Conservation (phyloP, 2,329 filamentous ascomycete genomes). For the Verruconis gallopava region DNA sequence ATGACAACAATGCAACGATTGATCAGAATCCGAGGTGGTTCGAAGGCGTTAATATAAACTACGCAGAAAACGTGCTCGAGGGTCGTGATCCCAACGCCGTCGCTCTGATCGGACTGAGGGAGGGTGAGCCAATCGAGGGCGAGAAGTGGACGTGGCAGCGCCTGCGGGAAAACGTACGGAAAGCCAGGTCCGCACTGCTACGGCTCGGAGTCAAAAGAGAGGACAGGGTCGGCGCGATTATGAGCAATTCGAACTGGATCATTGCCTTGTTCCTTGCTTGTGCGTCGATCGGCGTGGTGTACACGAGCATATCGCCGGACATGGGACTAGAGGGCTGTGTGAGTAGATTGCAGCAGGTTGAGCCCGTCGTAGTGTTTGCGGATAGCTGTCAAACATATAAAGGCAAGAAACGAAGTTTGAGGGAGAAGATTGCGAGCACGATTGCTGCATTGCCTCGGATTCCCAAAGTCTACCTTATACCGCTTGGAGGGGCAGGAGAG, state of each 20-base stretch:
- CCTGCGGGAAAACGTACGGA: conserved; percentile 26
- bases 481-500: conserved; percentile 10
- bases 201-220: conserved; percentile 25
- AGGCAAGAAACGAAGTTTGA: conserved; percentile 22
- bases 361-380: conserved; percentile 27
- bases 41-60: conserved; percentile 58
- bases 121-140: conserved; percentile 24
- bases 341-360: conserved; percentile 27
- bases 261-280: conserved; percentile 30
- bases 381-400: conserved; percentile 30
- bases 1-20: conserved; percentile 27
- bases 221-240: conserved; percentile 28
- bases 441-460: conserved; percentile 17
- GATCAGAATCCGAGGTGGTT: conserved; percentile 70
- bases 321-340: conserved; percentile 27
- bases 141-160: conserved; percentile 28
- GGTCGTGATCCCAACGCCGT: conserved; percentile 21
- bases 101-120: conserved; percentile 29
- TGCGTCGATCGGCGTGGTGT: conserved; percentile 31
- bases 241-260: conserved; percentile 30
- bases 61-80: conserved; percentile 57
- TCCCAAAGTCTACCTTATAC: conserved; percentile 19
- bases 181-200: conserved; percentile 26
- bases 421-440: conserved; percentile 21
- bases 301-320: conserved; percentile 32